These are phyloP conservation scores for Myxozyma mucilagina DNA, from an alignment of 805 yeast genomes.

Conservation along the genomic window DNA sequence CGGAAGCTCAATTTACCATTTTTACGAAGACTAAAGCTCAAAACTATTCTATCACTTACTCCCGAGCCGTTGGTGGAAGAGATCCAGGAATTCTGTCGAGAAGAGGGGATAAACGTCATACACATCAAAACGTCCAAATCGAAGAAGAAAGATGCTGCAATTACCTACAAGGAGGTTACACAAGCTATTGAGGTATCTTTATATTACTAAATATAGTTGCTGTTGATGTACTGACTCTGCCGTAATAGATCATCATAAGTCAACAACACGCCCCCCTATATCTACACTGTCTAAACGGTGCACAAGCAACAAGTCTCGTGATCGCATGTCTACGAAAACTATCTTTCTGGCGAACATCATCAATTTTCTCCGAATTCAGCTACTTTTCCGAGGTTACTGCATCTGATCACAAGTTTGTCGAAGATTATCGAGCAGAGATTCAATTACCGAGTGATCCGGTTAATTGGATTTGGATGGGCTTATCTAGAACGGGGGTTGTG, in stretches of 20 bases:
- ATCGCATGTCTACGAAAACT: slow-evolving; percentile 83
- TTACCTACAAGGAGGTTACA: slow-evolving; percentile 63
- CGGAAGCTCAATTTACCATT: slow-evolving; percentile 70
- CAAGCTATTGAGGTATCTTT: slow-evolving; percentile 51
- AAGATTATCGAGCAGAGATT: slow-evolving; percentile 68
- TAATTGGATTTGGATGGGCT: slow-evolving; percentile 67
- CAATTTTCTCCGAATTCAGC: slow-evolving; percentile 82
- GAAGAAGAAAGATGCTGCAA: slow-evolving; percentile 79
- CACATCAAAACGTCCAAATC: slow-evolving; percentile 44
- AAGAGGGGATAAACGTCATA: slow-evolving; percentile 57
- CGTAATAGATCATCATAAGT: slow-evolving; percentile 58
- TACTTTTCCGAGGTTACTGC: slow-evolving; percentile 75
- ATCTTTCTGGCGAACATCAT: slow-evolving; percentile 84
- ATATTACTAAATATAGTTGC: neutral
- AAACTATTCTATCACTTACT: slow-evolving; percentile 73
- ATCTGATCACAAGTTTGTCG: slow-evolving; percentile 81
- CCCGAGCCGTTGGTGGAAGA: slow-evolving; percentile 65
- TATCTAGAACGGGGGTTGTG: slow-evolving; percentile 55
- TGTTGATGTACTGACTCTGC: too few species aligned
- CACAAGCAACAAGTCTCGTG: slow-evolving; percentile 78
- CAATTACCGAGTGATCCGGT: slow-evolving; percentile 55
- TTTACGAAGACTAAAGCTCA: slow-evolving; percentile 62
- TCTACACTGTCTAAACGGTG: slow-evolving; percentile 86
- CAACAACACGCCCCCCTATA: slow-evolving; percentile 66
- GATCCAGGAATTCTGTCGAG: slow-evolving; percentile 54